Conservation (phyloP, 1,139 yeast genomes). For the Kluyveromyces sp. region DNA sequence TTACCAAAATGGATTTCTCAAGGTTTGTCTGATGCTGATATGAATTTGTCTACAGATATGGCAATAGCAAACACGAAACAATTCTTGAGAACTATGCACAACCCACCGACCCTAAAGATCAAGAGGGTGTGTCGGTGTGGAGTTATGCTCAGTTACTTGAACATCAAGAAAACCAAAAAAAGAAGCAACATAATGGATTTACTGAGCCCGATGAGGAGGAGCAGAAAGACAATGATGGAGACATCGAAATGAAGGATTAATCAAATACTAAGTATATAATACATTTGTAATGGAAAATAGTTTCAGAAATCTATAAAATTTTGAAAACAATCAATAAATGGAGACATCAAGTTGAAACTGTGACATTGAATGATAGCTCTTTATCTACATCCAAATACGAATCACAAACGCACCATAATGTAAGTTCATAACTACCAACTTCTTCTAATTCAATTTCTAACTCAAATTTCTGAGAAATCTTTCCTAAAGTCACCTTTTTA, state of each 20-base stretch:
- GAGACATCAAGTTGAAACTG: slow-evolving; percentile 30
- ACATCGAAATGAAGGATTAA: slow-evolving; percentile 11
- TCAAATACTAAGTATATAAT: neutral
- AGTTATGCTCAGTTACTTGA: slow-evolving; percentile 57
- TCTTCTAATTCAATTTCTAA: slow-evolving; percentile 54
- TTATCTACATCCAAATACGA: slow-evolving; percentile 87
- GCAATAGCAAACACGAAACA: slow-evolving; percentile 92
- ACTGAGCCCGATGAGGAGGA: neutral
- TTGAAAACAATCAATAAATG: neutral
- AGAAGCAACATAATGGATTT: slow-evolving; percentile 8
- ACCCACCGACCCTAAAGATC: slow-evolving; percentile 84
- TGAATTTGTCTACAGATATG: slow-evolving; percentile 93
- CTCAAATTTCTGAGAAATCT: slow-evolving; percentile 45
- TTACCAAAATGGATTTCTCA: slow-evolving; percentile 97
- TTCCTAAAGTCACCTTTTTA: slow-evolving; percentile 51
- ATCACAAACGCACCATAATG: slow-evolving; percentile 85
- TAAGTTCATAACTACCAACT: slow-evolving; percentile 52
- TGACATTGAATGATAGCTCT: slow-evolving; percentile 50
- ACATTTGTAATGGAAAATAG: neutral
- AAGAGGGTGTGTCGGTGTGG: slow-evolving; percentile 95
- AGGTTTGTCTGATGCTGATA: slow-evolving; percentile 83
- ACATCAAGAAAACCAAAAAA: slow-evolving; percentile 49
- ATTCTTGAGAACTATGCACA: slow-evolving; percentile 90
- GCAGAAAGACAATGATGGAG: slow-evolving; percentile 12
- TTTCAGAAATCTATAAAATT: neutral